Percentiles rank a stretch among this genome's conserved stretches.
phyloP scores from a whole-genome alignment of 2,329 filamentous ascomycete species.

The Colletotrichum sublineola region DNA sequence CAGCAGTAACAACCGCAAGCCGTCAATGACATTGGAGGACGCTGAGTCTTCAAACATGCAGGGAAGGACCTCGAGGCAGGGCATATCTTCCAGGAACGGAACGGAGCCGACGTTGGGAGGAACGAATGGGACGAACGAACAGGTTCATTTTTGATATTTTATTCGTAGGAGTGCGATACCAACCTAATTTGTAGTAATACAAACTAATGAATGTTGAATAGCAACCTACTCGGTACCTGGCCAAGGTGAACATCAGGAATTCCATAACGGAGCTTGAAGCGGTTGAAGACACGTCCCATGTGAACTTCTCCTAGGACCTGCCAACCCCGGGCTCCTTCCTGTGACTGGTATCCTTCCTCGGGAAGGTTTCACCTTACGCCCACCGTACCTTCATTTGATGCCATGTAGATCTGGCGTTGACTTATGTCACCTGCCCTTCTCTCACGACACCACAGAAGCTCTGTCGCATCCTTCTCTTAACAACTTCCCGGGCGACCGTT shows the following conservation, averaged over 20 bases:
- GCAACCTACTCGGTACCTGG: no score
- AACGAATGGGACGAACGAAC: conserved; percentile 32
- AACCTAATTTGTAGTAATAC: background rate
- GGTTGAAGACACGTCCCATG: no score
- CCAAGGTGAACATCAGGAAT: background rate
- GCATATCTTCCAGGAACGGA: conserved; percentile 29
- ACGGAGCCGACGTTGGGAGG: conserved; percentile 11
- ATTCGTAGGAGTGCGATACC: background rate
- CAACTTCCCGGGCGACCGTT: no score
- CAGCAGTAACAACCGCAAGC: conserved; percentile 14
- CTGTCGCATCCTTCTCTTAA: background rate
- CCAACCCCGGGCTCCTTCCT: background rate
- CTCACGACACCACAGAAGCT: background rate
- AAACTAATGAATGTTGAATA: background rate
- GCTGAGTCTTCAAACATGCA: conserved; percentile 32
- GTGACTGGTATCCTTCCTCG: background rate
- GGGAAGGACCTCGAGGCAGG: conserved; percentile 34
- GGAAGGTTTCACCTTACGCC: background rate
- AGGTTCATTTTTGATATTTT: conserved; percentile 11
- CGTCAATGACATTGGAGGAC: conserved; percentile 24
- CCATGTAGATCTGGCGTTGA: background rate
- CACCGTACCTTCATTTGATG: background rate
- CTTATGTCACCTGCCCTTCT: background rate
- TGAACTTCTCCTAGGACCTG: background rate
- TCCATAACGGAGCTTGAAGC: background rate